These are phyloP conservation scores for Saposhnikovia divaricata DNA, from an alignment of 129 eudicot species.

Conservation along the genomic window DNA sequence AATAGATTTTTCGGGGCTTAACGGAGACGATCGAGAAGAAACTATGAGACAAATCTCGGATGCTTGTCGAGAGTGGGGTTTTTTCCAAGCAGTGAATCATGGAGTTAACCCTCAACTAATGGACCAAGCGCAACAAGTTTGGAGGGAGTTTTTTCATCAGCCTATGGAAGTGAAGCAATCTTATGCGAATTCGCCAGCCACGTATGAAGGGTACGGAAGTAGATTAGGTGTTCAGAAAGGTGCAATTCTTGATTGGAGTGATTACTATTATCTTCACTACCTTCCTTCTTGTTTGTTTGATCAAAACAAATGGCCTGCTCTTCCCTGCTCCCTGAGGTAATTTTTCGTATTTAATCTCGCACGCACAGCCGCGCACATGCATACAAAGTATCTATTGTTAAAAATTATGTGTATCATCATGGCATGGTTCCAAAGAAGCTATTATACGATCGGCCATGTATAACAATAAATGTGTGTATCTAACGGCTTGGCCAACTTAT, in stretches of 20 bases:
- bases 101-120: conserved; percentile 52
- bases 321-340: conserved; percentile 58
- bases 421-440: background rate
- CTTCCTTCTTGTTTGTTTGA: conserved; percentile 56
- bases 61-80: conserved; percentile 78
- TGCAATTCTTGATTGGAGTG: conserved; percentile 85
- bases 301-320: conserved; percentile 73
- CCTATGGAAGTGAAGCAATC: conserved; percentile 73
- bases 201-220: conserved; percentile 92
- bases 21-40: conserved; percentile 12
- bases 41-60: conserved; percentile 27
- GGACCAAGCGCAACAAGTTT: conserved; percentile 58
- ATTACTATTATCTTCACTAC: conserved; percentile 72
- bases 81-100: conserved; percentile 71
- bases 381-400: background rate
- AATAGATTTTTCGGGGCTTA: conserved; percentile 46
- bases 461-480: background rate
- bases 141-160: conserved; percentile 74
- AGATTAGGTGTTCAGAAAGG: conserved; percentile 72
- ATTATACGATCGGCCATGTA: background rate
- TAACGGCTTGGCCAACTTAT: background rate
- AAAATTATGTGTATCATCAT: background rate
- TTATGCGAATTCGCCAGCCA: conserved; percentile 62
- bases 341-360: background rate
- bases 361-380: background rate